Conservation (phyloP, 768 basidiomycete species). For the Suillus bovinus region DNA sequence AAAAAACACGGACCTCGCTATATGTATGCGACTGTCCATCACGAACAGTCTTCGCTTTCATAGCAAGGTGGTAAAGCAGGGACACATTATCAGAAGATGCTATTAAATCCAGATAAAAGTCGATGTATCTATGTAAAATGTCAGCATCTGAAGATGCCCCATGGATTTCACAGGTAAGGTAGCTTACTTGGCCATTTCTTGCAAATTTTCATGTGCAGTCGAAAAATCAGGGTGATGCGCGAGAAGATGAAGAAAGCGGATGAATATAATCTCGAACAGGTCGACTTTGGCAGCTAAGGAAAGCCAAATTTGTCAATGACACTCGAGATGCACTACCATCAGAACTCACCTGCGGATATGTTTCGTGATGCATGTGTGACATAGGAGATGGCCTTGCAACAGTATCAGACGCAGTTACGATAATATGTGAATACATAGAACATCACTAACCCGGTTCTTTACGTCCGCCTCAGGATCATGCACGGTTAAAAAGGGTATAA, state of each 20-base stretch:
- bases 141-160: neutral
- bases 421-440: neutral
- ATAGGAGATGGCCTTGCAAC: constrained; percentile 58
- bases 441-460: constrained; percentile 53
- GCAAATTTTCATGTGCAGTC: constrained; percentile 62
- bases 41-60: constrained; percentile 83
- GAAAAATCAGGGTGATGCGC: constrained; percentile 96
- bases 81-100: constrained; percentile 80
- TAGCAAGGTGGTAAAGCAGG: constrained; percentile 79
- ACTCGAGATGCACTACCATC: neutral
- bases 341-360: constrained; percentile 43
- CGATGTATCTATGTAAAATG: constrained; percentile 67
- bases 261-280: constrained; percentile 79
- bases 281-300: constrained; percentile 54
- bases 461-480: constrained; percentile 91
- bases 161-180: neutral
- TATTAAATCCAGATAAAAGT: constrained; percentile 82
- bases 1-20: constrained; percentile 62
- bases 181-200: constrained; percentile 79
- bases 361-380: constrained; percentile 48
- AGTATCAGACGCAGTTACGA: constrained; percentile 7
- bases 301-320: neutral
- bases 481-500: constrained; percentile 85
- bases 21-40: constrained; percentile 68
- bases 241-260: constrained; percentile 82